These are phyloP conservation scores for Phalaenopsis hybrid DNA, from an alignment of 116 monocot species.

Conservation along the genomic window DNA sequence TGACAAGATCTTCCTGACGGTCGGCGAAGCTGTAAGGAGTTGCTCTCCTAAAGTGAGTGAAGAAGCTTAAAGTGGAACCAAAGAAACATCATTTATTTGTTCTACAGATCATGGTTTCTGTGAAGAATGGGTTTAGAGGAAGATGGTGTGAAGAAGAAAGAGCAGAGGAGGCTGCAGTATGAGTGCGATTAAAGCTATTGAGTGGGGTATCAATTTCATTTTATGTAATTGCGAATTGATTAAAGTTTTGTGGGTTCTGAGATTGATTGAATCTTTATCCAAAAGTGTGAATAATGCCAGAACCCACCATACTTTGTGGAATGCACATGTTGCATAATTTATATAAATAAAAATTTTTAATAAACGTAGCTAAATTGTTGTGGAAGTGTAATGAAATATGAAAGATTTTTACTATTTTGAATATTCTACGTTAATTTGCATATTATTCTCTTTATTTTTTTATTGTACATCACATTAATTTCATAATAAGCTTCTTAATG, in stretches of 20 bases:
- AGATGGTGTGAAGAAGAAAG: neutral
- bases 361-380: too few relatives aligned
- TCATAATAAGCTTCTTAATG: too few relatives aligned
- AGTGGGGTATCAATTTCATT: neutral
- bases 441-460: too few relatives aligned
- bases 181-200: neutral
- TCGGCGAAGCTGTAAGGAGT: slow-evolving; percentile 50
- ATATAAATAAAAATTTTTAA: neutral
- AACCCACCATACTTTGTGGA: neutral
- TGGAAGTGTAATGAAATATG: too few relatives aligned
- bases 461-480: too few relatives aligned
- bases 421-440: too few relatives aligned
- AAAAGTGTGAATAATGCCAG: neutral
- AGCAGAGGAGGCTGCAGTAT: neutral
- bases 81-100: neutral
- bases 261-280: neutral
- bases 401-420: too few relatives aligned
- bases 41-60: slow-evolving; percentile 23
- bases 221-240: neutral
- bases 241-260: neutral
- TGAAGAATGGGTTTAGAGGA: neutral
- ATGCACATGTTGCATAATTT: neutral
- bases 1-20: slow-evolving; percentile 74
- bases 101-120: too few relatives aligned
- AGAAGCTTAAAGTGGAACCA: slow-evolving; percentile 22